Base-by-base conservation (phyloP, 2,329 filamentous ascomycete genomes). In the Didymella sp. region DNA sequence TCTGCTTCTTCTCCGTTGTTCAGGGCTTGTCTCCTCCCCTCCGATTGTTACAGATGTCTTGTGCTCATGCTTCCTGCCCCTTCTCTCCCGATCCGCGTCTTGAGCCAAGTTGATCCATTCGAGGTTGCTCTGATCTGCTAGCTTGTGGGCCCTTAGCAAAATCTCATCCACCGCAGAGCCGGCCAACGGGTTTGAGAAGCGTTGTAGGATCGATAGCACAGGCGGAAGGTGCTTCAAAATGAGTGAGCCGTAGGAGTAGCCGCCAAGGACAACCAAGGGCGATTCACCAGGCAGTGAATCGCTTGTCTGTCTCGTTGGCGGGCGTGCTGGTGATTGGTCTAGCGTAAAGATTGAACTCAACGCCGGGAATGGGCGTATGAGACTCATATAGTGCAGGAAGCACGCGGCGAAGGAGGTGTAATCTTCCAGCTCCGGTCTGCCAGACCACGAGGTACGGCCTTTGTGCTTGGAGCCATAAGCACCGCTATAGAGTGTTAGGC, bases 201-300 rank as follows among this genome's bases (percentile, higher is more conserved):
- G 76, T 1, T 81, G 73, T 22, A 91, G 76, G 25, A 96, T 85
- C 0, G 68, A 69, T 0, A 74, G 56, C 0, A 81, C 76, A 0
- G 86, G 80, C 0, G 92, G 91, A 0, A 96, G 82, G 55, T 89
- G 86, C 0, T 85, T 87, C 2, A 91, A 87, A 35, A 98, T 85
- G 70, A 96, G 84, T 4, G 92, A 91, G 40, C 95, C 95, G 74
- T 97, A 97, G 0, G 92, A 96, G 74, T 97, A 97, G 12, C 93
- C 93, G 2, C 85, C 89, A 6, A 95, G 80, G 5, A 96, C 66
- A 0, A 88, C 56, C n/a, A 69, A 48, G 1, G 69, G 64, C 6
- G 35, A 31, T 38, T 59, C 53, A 17, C 63, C 50, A 12, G 17
- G 35, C 5, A 11, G 12, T 5, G 38, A 22, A 3, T 37, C 24